Conservation (phyloP, 257 asterid genomes). For the Penstemon newberryi region DNA sequence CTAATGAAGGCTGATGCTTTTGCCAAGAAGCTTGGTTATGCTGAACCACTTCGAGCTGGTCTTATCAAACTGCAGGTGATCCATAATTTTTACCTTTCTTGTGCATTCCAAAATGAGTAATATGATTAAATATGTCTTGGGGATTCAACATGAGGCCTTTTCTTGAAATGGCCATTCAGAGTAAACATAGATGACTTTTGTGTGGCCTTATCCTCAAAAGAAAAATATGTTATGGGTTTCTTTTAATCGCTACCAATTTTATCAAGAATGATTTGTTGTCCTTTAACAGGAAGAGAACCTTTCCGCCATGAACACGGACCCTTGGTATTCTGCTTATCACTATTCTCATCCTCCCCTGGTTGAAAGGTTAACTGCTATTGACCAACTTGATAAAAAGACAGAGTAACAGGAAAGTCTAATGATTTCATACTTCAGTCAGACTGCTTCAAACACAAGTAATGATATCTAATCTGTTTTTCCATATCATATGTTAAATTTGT, state of each 20-base stretch:
- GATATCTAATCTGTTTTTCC: slow-evolving; percentile 22
- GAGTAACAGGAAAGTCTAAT: slow-evolving; percentile 39
- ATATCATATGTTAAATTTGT: neutral
- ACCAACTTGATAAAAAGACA: slow-evolving; percentile 67
- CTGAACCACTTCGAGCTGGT: slow-evolving; percentile 78
- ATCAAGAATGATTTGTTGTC: slow-evolving; percentile 4
- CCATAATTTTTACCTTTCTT: slow-evolving; percentile 13
- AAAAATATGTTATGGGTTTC: neutral
- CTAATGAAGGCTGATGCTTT: slow-evolving; percentile 81
- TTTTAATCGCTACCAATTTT: too few relatives aligned
- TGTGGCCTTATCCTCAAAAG: neutral
- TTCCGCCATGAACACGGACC: slow-evolving; percentile 91
- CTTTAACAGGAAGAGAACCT: slow-evolving; percentile 82
- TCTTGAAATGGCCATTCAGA: neutral
- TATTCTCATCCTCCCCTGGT: slow-evolving; percentile 96
- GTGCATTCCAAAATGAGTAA: neutral
- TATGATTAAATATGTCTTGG: too few relatives aligned
- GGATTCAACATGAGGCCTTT: neutral
- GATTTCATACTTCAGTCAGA: slow-evolving; percentile 14
- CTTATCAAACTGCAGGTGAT: slow-evolving; percentile 91
- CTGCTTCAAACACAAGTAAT: slow-evolving; percentile 20
- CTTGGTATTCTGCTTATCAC: slow-evolving; percentile 97
- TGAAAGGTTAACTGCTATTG: slow-evolving; percentile 86
- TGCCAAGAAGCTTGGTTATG: slow-evolving; percentile 90
- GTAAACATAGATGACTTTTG: too few relatives aligned